These are phyloP conservation scores for Talaromyces marneffei DNA, from an alignment of 2,329 filamentous ascomycete species.

Conservation along the genomic window DNA sequence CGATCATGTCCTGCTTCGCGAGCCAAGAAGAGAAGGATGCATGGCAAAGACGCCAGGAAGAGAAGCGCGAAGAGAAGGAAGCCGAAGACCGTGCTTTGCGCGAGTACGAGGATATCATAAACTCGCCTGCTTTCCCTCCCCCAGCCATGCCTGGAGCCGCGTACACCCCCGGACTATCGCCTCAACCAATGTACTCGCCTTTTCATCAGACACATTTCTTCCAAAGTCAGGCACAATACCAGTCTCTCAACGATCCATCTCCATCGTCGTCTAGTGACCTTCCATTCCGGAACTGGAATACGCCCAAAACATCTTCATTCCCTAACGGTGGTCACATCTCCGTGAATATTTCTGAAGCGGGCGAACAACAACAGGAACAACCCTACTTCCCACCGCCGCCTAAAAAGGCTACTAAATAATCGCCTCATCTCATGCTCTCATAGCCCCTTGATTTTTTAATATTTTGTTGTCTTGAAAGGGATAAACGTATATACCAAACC, in stretches of 20 bases:
- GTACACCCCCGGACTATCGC: slow-evolving; percentile 15
- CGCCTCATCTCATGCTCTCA: background rate
- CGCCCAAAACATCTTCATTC: slow-evolving; percentile 3
- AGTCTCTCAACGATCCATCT: slow-evolving; percentile 13
- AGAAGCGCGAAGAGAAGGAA: slow-evolving; percentile 35
- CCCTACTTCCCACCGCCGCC: slow-evolving; percentile 43
- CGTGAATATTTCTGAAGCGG: background rate
- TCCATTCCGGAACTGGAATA: slow-evolving; percentile 31
- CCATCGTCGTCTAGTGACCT: slow-evolving; percentile 25
- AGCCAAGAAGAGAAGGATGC: slow-evolving; percentile 34
- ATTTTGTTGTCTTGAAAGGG: background rate
- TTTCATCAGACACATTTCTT: slow-evolving; percentile 6
- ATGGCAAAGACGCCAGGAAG: slow-evolving; percentile 30
- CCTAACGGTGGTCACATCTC: slow-evolving; percentile 1
- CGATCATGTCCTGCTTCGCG: slow-evolving; percentile 44
- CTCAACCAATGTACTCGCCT: background rate
- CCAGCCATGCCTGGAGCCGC: slow-evolving; percentile 24
- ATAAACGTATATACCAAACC: background rate
- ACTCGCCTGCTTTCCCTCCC: slow-evolving; percentile 32
- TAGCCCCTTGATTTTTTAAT: background rate
- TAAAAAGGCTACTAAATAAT: slow-evolving; percentile 28
- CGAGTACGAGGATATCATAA: slow-evolving; percentile 29
- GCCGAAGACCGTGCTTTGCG: slow-evolving; percentile 29
- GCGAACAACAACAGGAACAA: slow-evolving; percentile 14
- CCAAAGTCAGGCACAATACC: slow-evolving; percentile 3